Evolutionary conservation across 768 basidiomycete genomes (phyloP).

Genomic region (Tylopilus sp.): DNA sequence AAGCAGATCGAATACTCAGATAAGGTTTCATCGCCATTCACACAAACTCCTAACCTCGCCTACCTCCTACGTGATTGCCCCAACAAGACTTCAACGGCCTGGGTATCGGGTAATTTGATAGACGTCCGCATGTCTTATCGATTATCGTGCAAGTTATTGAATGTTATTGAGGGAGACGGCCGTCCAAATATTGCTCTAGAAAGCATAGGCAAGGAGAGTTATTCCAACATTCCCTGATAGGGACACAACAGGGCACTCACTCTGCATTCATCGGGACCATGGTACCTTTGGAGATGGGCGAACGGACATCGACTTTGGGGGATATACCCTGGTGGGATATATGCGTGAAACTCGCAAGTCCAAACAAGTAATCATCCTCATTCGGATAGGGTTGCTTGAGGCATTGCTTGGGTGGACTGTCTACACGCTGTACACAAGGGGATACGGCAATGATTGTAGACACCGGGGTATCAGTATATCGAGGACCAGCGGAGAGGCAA

Average conservation of each 20-base stretch:
- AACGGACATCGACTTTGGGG: constrained; percentile 26
- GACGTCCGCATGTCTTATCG: too few species aligned
- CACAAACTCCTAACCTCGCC: too few species aligned
- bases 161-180: constrained; percentile 28
- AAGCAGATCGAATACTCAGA: too few species aligned
- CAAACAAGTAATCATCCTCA: constrained; percentile 1
- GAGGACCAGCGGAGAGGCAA: constrained; percentile 7
- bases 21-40: too few species aligned
- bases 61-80: too few species aligned
- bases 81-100: too few species aligned
- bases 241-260: constrained; percentile 18
- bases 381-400: neutral
- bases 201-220: constrained; percentile 18
- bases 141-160: too few species aligned
- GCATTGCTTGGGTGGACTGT: neutral
- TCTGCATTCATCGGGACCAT: constrained; percentile 20
- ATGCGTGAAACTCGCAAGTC: constrained; percentile 12
- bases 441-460: constrained; percentile 22
- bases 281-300: constrained; percentile 24
- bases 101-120: too few species aligned
- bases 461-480: constrained; percentile 27
- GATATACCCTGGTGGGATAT: constrained; percentile 8
- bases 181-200: constrained; percentile 25
- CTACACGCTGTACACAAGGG: neutral
- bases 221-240: constrained; percentile 7